A percentile compares a stretch with the other conserved stretches of the same genome.
Conservation (phyloP, 2,329 filamentous ascomycete species). For the Dactylonectria macrodidyma region DNA sequence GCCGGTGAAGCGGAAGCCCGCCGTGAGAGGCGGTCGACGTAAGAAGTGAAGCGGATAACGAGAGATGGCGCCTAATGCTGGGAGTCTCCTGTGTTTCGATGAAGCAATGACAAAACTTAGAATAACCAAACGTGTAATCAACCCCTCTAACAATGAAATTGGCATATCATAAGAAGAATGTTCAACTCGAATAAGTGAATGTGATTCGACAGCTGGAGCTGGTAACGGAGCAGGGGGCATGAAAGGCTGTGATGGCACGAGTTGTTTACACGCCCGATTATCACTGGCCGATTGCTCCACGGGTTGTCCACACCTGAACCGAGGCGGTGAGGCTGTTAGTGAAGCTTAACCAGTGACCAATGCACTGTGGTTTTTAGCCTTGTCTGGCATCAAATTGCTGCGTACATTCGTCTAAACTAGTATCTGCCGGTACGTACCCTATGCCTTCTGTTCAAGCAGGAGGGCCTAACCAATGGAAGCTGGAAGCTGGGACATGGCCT, state of each 20-base stretch:
- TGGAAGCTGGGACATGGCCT: conserved; percentile 12
- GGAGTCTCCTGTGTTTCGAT: conserved; percentile 24
- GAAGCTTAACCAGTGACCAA: too few species aligned
- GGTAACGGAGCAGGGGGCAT: too few species aligned
- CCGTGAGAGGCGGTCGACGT: conserved; percentile 51
- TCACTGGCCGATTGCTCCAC: too few species aligned
- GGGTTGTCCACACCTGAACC: too few species aligned
- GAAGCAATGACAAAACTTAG: conserved; percentile 31
- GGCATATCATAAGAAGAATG: conserved; percentile 1
- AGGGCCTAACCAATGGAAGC: conserved; percentile 1
- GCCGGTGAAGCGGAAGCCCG: conserved; percentile 58
- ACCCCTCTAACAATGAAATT: background rate
- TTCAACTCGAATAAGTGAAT: background rate
- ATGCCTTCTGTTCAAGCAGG: background rate
- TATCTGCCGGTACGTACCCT: too few species aligned
- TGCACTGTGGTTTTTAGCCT: background rate
- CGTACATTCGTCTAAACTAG: too few species aligned
- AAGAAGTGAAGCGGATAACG: conserved; percentile 47
- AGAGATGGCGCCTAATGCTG: conserved; percentile 26
- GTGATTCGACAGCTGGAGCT: too few species aligned
- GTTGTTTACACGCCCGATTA: too few species aligned
- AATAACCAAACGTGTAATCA: conserved; percentile 32
- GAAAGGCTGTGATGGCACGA: too few species aligned
- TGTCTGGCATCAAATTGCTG: conserved; percentile 13
- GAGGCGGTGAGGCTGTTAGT: too few species aligned